phyloP scores from a whole-genome alignment of 1,139 yeast species.

The Blastobotrys buckinghamii region DNA sequence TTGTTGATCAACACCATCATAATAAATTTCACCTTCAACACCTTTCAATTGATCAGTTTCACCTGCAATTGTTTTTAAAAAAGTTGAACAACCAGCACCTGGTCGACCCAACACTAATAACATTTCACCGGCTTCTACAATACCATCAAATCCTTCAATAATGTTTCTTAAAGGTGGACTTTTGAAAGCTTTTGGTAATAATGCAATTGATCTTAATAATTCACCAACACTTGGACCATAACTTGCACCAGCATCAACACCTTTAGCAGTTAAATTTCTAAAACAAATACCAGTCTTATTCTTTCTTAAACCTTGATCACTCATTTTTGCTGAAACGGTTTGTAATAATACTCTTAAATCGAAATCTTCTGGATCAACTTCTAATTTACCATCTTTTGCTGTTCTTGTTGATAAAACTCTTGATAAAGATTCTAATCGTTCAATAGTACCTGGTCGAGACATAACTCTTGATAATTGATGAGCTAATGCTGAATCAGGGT shows the following conservation, averaged over 20 bases:
- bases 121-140: slow-evolving; percentile 56
- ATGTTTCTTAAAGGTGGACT: slow-evolving; percentile 39
- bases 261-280: slow-evolving; percentile 42
- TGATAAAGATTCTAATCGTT: slow-evolving; percentile 38
- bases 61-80: slow-evolving; percentile 51
- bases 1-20: slow-evolving; percentile 46
- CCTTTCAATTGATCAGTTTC: slow-evolving; percentile 40
- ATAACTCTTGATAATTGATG: slow-evolving; percentile 21
- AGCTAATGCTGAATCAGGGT: slow-evolving; percentile 15
- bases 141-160: slow-evolving; percentile 39
- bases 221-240: slow-evolving; percentile 46
- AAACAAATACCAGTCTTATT: slow-evolving; percentile 47
- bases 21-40: slow-evolving; percentile 42
- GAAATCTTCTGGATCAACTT: slow-evolving; percentile 38
- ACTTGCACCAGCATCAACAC: slow-evolving; percentile 49
- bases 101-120: slow-evolving; percentile 59
- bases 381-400: slow-evolving; percentile 33
- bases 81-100: slow-evolving; percentile 61
- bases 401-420: slow-evolving; percentile 41
- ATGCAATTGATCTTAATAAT: slow-evolving; percentile 33
- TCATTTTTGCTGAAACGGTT: slow-evolving; percentile 25
- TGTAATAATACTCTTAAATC: slow-evolving; percentile 38
- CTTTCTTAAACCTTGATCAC: slow-evolving; percentile 42
- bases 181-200: slow-evolving; percentile 28
- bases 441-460: slow-evolving; percentile 30